Evolutionary conservation across 768 basidiomycete species (phyloP).

Genomic region (Agrocybe praecox): DNA sequence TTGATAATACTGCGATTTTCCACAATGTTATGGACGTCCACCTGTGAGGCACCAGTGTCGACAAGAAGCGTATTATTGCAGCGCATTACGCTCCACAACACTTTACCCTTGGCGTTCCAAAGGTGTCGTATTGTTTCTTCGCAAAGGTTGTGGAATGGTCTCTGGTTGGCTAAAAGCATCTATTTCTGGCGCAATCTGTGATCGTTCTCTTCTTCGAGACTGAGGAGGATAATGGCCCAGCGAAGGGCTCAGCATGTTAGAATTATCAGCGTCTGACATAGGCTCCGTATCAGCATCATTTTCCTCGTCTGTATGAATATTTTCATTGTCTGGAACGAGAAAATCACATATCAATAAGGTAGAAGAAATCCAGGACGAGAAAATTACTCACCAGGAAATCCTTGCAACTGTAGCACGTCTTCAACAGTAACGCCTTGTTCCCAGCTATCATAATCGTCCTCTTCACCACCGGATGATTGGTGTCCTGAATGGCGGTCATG

Average conservation of each 20-base stretch:
- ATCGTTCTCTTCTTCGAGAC: constrained; percentile 17
- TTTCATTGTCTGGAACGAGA: constrained; percentile 12
- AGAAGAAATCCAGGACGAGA: neutral
- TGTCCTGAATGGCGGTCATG: neutral
- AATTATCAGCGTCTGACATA: constrained; percentile 3
- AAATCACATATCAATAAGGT: neutral
- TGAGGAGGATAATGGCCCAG: constrained; percentile 11
- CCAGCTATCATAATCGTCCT: constrained; percentile 28
- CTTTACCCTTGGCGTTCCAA: too few species aligned
- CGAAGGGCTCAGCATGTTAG: constrained; percentile 18
- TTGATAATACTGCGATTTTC: constrained; percentile 47
- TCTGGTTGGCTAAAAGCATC: constrained; percentile 3
- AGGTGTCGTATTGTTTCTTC: constrained; percentile 36
- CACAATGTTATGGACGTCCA: constrained; percentile 49
- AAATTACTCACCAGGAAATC: constrained; percentile 6
- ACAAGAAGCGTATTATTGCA: too few species aligned
- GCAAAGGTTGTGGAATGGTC: constrained; percentile 29
- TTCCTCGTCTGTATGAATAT: neutral
- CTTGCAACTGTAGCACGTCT: constrained; percentile 19
- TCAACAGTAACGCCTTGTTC: constrained; percentile 25
- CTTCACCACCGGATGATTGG: neutral
- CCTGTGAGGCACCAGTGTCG: constrained; percentile 43
- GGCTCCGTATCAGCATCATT: neutral
- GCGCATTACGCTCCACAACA: too few species aligned
- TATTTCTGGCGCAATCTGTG: constrained; percentile 24